Conservation (phyloP, 345 rosid species). For the Xanthoceras sorbifolium region DNA sequence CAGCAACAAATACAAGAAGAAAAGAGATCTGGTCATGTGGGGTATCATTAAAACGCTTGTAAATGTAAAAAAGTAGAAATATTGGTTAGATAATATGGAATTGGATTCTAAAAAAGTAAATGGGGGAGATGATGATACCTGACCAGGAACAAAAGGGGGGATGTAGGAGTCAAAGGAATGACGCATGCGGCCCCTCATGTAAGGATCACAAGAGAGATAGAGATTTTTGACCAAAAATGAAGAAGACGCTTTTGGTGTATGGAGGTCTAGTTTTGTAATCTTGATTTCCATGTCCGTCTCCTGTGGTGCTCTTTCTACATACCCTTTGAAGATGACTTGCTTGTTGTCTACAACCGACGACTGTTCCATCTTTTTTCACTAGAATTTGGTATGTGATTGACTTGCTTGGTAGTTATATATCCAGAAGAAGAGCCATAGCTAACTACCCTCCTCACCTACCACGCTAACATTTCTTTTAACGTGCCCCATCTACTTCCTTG, state of each 20-base stretch:
- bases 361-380: constrained; percentile 13
- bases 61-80: background rate
- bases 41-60: no score
- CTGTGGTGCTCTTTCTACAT: constrained; percentile 41
- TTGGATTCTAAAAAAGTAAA: no score
- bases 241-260: constrained; percentile 40
- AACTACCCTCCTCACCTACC: no score
- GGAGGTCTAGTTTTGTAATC: constrained; percentile 31
- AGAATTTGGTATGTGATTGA: no score
- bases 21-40: no score
- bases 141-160: constrained; percentile 46
- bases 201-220: constrained; percentile 58
- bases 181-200: constrained; percentile 59
- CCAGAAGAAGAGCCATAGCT: no score
- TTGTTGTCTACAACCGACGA: constrained; percentile 30
- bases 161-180: constrained; percentile 37
- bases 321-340: constrained; percentile 53
- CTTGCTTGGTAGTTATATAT: no score
- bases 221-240: constrained; percentile 55
- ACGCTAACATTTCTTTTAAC: no score
- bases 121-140: constrained; percentile 26
- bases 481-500: no score
- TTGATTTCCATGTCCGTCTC: constrained; percentile 57
- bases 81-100: no score
- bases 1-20: no score